Conservation (phyloP, 176 grass and related monocot genomes). For the Chloris gayana region DNA sequence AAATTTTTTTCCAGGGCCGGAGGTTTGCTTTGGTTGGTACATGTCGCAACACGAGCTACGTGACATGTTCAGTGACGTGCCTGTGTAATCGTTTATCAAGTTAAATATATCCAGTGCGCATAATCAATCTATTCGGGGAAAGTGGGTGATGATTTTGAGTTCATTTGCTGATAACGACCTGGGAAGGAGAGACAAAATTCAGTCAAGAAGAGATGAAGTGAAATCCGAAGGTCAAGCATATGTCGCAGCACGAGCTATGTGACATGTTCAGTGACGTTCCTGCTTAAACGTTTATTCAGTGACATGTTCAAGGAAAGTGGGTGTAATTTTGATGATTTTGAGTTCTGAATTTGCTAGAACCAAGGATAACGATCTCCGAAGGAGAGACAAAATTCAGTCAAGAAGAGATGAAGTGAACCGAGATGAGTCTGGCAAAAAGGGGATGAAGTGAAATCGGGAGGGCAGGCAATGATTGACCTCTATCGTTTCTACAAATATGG, state of each 20-base stretch:
- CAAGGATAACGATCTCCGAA: not conserved
- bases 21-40: too few relatives aligned
- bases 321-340: not conserved
- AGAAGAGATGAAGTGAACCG: not conserved
- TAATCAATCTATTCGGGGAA: not conserved
- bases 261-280: too few relatives aligned
- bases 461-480: too few relatives aligned
- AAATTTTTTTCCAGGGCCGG: not conserved
- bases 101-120: not conserved
- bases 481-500: too few relatives aligned
- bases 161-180: too few relatives aligned
- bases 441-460: too few relatives aligned
- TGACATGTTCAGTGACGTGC: not conserved
- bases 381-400: not conserved
- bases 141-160: too few relatives aligned
- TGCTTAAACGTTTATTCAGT: not conserved
- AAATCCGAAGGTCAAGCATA: too few relatives aligned
- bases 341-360: not conserved
- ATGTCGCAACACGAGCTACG: not conserved
- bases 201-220: too few relatives aligned
- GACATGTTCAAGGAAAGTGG: not conserved
- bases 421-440: too few relatives aligned
- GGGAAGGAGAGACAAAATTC: too few relatives aligned
- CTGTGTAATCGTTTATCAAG: not conserved
- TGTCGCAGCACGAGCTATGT: too few relatives aligned